Evolutionary conservation across 148 eudicot genomes (phyloP).

Genomic region (Limonium bicolor): DNA sequence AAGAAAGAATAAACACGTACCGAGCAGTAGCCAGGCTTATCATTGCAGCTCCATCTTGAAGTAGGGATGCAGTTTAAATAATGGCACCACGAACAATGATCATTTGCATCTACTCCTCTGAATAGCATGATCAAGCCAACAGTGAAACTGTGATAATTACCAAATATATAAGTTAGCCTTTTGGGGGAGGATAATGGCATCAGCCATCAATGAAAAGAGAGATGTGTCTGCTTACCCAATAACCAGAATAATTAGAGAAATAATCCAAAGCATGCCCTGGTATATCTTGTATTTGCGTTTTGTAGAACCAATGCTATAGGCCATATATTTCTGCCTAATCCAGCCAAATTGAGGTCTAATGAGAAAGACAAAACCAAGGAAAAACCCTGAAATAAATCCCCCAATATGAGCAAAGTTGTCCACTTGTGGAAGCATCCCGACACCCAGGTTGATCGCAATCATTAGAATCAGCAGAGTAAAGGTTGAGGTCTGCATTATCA

Average conservation of each 20-base stretch:
- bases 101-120: slow-evolving; percentile 51
- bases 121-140: slow-evolving; percentile 46
- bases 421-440: slow-evolving; percentile 81
- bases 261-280: slow-evolving; percentile 47
- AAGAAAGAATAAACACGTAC: slow-evolving; percentile 17
- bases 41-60: slow-evolving; percentile 53
- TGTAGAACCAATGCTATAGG: slow-evolving; percentile 17
- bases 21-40: slow-evolving; percentile 40
- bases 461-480: slow-evolving; percentile 52
- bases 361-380: slow-evolving; percentile 76
- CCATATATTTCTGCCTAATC: slow-evolving; percentile 42
- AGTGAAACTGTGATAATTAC: slow-evolving; percentile 32
- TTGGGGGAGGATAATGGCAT: neutral
- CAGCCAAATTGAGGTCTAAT: slow-evolving; percentile 75
- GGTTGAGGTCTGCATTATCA: slow-evolving; percentile 34
- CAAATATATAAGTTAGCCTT: neutral
- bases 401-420: slow-evolving; percentile 95
- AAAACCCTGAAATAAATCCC: slow-evolving; percentile 73
- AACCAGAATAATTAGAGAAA: slow-evolving; percentile 40
- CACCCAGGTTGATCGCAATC: slow-evolving; percentile 48
- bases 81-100: slow-evolving; percentile 93
- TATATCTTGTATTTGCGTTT: slow-evolving; percentile 49
- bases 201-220: too few species aligned
- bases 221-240: slow-evolving; percentile 37
- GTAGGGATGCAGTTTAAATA: slow-evolving; percentile 71